phyloP scores from a whole-genome alignment of 2,329 filamentous ascomycete species.

The Trichoderma koningii region DNA sequence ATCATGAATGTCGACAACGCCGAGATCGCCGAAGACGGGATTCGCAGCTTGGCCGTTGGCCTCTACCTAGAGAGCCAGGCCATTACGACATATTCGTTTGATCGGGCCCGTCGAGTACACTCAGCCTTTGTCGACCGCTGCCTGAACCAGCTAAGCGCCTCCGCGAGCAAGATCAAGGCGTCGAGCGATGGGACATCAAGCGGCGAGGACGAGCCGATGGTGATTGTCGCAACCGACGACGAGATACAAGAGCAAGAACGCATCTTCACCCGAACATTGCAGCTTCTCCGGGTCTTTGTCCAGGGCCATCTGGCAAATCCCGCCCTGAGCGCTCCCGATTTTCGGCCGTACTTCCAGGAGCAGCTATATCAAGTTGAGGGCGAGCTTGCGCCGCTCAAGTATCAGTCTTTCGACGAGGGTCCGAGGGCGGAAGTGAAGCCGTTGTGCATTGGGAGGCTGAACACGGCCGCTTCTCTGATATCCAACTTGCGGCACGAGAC shows the following conservation, averaged over 20 bases:
- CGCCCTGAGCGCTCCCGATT: conserved; percentile 60
- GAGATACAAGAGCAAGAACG: conserved; percentile 55
- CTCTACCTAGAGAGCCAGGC: conserved; percentile 66
- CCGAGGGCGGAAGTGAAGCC: conserved; percentile 61
- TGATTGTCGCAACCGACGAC: conserved; percentile 50
- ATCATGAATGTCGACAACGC: conserved; percentile 68
- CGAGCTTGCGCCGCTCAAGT: conserved; percentile 67
- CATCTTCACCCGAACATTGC: conserved; percentile 68
- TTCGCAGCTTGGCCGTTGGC: conserved; percentile 66
- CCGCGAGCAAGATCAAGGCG: conserved; percentile 57
- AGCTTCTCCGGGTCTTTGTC: conserved; percentile 68
- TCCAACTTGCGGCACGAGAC: conserved; percentile 68
- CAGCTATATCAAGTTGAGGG: conserved; percentile 59
- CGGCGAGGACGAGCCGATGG: conserved; percentile 56
- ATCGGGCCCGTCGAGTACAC: conserved; percentile 61
- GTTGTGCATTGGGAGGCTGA: conserved; percentile 67
- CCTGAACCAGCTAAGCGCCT: conserved; percentile 66
- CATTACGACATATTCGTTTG: conserved; percentile 53
- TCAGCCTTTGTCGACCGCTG: conserved; percentile 73
- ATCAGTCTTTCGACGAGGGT: conserved; percentile 70
- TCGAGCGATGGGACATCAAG: conserved; percentile 47
- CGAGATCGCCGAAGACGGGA: conserved; percentile 68
- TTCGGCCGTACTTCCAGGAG: conserved; percentile 55
- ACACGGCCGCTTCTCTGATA: conserved; percentile 70
- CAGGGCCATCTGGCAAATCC: conserved; percentile 63